Base-by-base conservation (phyloP, 2,329 filamentous ascomycete species). In the Juglanconis oblonga region DNA sequence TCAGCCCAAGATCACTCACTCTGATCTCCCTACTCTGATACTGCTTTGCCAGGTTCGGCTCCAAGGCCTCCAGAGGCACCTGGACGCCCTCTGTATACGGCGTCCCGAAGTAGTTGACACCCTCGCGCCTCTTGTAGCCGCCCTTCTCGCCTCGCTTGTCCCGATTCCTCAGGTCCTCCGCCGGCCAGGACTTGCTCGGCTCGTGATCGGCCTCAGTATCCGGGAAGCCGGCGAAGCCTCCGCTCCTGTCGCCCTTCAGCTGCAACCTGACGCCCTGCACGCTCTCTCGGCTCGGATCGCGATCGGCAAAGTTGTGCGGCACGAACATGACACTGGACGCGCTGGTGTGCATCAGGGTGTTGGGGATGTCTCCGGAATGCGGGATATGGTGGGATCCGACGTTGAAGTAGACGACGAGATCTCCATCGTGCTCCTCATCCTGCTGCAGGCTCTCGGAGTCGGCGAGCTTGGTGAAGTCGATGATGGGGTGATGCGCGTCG, bases 381-480 rank as follows among this genome's bases (percentile, higher is more conserved):
- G 77, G 74, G 32, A 79, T 64, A 59, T 79, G 77, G 62, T 79
- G 76, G 70, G 76, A 78, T 11, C 77, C 77, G 38, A 79, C 64
- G 59, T 79, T 78, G 59, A 79, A 70, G 67, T 74, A 78, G 29
- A 77, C 57, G 24, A 77, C 74, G 1, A 65, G 33, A 33, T 68
- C 65, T 67, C 58, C 59, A 29, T 58, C 59, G 10, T 66, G 63
- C 4, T 70, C 60, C 40, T 71, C 70, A 49, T 71, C 67, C 49
- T 73, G 67, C 29, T 61, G 57, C 3, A 74, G 62, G 29, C 58
- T 64, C 57, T 76, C 73, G 35, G 64, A 67, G 55, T 75, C 62
- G 9, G 76, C 71, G 53, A 78, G 74, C 33, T 70, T 71, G 5
- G 64, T 66, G 60, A 79, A 79, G 54, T 79, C 71, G 8, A 79